Evolutionary conservation across 352 stramenopile species (phyloP), one percentile per base, ranked within the genome.

Genomic region (Phytophthora vignae): DNA sequence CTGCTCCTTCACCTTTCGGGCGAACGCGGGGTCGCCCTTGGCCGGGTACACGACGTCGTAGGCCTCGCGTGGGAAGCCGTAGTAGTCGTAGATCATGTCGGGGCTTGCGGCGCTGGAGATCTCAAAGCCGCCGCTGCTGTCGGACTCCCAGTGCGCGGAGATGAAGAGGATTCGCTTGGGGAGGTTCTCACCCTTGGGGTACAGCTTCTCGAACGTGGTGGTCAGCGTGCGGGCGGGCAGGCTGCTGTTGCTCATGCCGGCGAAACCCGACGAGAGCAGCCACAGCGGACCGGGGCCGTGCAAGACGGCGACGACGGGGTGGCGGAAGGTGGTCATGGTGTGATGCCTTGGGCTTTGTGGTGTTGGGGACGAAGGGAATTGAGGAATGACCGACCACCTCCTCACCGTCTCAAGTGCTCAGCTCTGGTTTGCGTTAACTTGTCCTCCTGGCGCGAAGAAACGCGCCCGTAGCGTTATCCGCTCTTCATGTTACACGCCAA

Each of bases 1-100:
- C 2, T 97, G 60, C 9, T 27, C 29, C 19, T 90, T 64, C 64
- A 97, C 90, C 57, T 77, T 55, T 22, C 74, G n/a, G 1, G 90
- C 90, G 4, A 98, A 70, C 19, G 60, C 67, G 0, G 86, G 17
- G 81, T 52, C 44, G 44, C 44, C 44, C 15, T 52, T 22, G 15
- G 17, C 87, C 2, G 77, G 69, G 62, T 97, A 98, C 55, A 85
- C 72, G 69, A 91, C 78, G 21, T 95, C 46, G 77, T 98, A 98
- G 9, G 85, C 78, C 57, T 96, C 74, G 2, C 42, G 42, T 4
- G 90, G 89, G 68, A 98, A 98, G 12, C 86, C 86, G 59, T 83
- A 88, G 75, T 97, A 98, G 77, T 98, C 93, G 78, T 85, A 98
- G 44, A 96, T 64, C 49, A 98, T 75, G 3, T 64, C 49, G 17